These are phyloP conservation scores for Debaryomyces maramus DNA, from an alignment of 805 yeast species.

Conservation along the genomic window DNA sequence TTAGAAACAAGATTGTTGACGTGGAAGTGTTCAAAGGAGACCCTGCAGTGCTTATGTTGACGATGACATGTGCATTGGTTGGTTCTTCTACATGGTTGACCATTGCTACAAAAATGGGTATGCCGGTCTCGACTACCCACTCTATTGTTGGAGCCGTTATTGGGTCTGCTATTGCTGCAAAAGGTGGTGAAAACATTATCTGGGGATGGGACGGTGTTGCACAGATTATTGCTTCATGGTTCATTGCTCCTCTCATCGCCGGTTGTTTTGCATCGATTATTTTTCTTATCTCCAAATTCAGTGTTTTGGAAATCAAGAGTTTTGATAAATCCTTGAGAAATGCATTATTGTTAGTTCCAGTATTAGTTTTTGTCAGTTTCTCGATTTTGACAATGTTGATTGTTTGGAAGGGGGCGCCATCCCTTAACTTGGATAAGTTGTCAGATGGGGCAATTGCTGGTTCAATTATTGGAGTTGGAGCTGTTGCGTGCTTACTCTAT, in stretches of 20 bases:
- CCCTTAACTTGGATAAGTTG: slow-evolving; percentile 54
- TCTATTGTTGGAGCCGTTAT: slow-evolving; percentile 75
- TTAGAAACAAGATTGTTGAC: slow-evolving; percentile 62
- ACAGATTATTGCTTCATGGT: slow-evolving; percentile 78
- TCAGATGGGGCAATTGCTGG: slow-evolving; percentile 54
- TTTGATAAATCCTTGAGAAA: slow-evolving; percentile 44
- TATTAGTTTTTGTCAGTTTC: slow-evolving; percentile 59
- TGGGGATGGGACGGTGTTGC: slow-evolving; percentile 82
- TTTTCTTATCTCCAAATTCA: slow-evolving; percentile 58
- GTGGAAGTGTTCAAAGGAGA: slow-evolving; percentile 46
- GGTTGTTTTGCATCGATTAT: slow-evolving; percentile 60
- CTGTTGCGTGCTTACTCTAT: slow-evolving; percentile 52
- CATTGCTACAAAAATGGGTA: slow-evolving; percentile 62
- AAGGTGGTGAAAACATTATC: slow-evolving; percentile 55
- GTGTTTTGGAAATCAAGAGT: slow-evolving; percentile 60
- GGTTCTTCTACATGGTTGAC: slow-evolving; percentile 74
- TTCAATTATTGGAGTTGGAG: slow-evolving; percentile 65
- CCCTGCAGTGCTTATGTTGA: slow-evolving; percentile 72
- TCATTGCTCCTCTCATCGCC: slow-evolving; percentile 71
- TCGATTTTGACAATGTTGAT: slow-evolving; percentile 71
- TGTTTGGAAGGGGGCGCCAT: slow-evolving; percentile 81
- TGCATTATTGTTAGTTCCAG: slow-evolving; percentile 59
- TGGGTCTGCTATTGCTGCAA: slow-evolving; percentile 74
- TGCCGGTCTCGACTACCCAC: slow-evolving; percentile 84
- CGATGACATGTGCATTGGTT: slow-evolving; percentile 73